Conservation (phyloP, 2,329 filamentous ascomycete genomes). For the Pseudopyrenochaeta lycopersici region DNA sequence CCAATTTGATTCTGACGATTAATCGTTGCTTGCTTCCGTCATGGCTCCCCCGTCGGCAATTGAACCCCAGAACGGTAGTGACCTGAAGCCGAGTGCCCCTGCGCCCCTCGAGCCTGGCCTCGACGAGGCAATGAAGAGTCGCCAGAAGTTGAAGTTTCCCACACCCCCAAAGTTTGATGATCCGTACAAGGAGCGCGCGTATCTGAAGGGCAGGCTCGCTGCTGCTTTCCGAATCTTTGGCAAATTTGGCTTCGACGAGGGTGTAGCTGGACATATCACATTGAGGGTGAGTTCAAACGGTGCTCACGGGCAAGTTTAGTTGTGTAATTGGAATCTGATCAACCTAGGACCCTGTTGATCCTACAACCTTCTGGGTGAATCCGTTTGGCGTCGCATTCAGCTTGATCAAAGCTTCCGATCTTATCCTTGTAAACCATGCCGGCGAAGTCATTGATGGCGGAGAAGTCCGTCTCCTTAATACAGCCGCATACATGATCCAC, state of each 20-base stretch:
- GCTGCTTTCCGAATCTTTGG: conserved; percentile 52
- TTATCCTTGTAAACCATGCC: conserved; percentile 71
- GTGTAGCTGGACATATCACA: conserved; percentile 70
- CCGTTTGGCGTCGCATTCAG: conserved; percentile 71
- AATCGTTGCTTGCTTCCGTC: not conserved
- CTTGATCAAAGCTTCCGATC: conserved; percentile 69
- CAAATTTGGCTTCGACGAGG: conserved; percentile 51
- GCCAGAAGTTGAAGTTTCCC: conserved; percentile 35
- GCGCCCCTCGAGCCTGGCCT: conserved; percentile 45
- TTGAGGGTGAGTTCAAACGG: conserved; percentile 53
- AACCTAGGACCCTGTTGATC: conserved; percentile 63
- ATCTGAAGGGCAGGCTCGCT: conserved; percentile 49
- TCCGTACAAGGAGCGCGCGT: conserved; percentile 47
- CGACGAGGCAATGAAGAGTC: conserved; percentile 33
- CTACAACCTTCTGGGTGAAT: conserved; percentile 72
- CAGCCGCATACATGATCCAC: conserved; percentile 68
- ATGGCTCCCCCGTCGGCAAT: conserved; percentile 46
- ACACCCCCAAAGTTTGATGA: conserved; percentile 49
- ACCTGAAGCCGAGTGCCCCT: conserved; percentile 35
- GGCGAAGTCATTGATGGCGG: conserved; percentile 72
- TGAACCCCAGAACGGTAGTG: conserved; percentile 33
- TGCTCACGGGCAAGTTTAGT: not conserved
- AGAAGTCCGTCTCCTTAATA: conserved; percentile 44
- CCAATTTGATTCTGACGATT: too few species aligned
- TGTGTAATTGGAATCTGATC: conserved; percentile 3